These are phyloP conservation scores for Conoideocrella luteorostrata DNA, from an alignment of 2,329 filamentous ascomycete species.

Conservation along the genomic window DNA sequence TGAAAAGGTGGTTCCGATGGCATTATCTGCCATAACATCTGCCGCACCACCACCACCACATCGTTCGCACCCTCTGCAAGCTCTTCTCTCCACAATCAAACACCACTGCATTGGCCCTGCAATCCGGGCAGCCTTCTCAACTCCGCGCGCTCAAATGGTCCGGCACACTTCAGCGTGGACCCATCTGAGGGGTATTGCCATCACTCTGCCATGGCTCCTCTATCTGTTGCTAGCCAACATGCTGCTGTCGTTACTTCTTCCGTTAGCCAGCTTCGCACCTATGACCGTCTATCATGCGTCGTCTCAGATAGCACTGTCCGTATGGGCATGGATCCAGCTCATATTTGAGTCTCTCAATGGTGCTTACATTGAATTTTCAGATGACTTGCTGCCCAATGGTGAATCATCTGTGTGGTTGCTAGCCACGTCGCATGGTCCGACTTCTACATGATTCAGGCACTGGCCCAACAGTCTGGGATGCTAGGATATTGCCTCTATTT, in stretches of 20 bases:
- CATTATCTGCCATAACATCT: too few species aligned
- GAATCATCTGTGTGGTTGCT: constrained; percentile 52
- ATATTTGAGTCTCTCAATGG: constrained; percentile 51
- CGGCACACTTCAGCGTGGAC: constrained; percentile 19
- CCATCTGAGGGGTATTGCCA: constrained; percentile 35
- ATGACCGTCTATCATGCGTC: constrained; percentile 46
- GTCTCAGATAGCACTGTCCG: constrained; percentile 45
- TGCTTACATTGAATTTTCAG: constrained; percentile 46
- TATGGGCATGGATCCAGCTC: constrained; percentile 51
- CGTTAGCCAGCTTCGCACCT: constrained; percentile 40
- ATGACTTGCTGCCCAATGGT: constrained; percentile 41
- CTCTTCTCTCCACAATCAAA: background rate
- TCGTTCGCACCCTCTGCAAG: background rate
- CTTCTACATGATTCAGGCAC: constrained; percentile 57
- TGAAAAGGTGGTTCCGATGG: too few species aligned
- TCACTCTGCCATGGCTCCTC: constrained; percentile 45
- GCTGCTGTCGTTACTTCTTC: constrained; percentile 41
- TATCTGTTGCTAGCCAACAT: constrained; percentile 47
- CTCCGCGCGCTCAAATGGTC: constrained; percentile 10
- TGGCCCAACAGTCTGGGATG: constrained; percentile 50
- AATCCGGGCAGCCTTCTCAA: background rate
- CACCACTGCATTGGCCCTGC: background rate
- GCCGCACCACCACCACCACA: background rate
- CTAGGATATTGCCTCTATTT: constrained; percentile 57
- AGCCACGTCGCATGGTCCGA: constrained; percentile 58